Base-by-base conservation (phyloP, 768 basidiomycete genomes). In the Boletus speciosus region DNA sequence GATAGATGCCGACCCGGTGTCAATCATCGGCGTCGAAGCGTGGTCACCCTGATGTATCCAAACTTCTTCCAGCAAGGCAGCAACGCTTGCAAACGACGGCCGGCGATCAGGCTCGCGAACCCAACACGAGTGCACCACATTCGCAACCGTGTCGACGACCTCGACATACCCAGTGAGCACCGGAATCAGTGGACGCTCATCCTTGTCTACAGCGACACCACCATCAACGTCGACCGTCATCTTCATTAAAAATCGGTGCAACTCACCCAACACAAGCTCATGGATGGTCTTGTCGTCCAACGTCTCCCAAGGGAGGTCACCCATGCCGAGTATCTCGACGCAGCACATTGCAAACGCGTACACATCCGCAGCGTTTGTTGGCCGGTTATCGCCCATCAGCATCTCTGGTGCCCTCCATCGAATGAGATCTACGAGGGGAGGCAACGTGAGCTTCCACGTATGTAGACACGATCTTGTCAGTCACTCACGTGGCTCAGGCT, bases 371-470 rank as follows among this genome's bases (percentile, higher is more conserved):
- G 80, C 76, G 3, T 73, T 66, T 0, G 83, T 88, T 41, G 83
- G 66, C 27, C 66, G 66, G 11, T 72, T 69, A 7, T 71, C 61
- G 2, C 81, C 84, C 21, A 65, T 64, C 69, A 88, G 73, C 42
- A 88, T 69, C 63, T 90, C 86, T 0, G 88, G 88, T 5, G 84
- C 81, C 58, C 81, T 81, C 88, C 88, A 91, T 34, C 85, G 76
- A 45, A 86, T 65, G 0, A 83, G 85, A 2, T 84, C 91, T 61
- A 77, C 82, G 85, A 50, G 9, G 27, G 43, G 21, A 40, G 10
- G 10, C 5, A 0, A 44, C 15, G 1, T 34, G 34, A 61, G 44
- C 35, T 36, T 39, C 6, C 34, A 36, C 29, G 19, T 7, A 31
- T 21, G 25, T 6, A 40, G 19, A 29, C 9, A 10, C 10, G 10